These are phyloP conservation scores for Raffaelea arxii DNA, from an alignment of 2,329 filamentous ascomycete species.

Conservation along the genomic window DNA sequence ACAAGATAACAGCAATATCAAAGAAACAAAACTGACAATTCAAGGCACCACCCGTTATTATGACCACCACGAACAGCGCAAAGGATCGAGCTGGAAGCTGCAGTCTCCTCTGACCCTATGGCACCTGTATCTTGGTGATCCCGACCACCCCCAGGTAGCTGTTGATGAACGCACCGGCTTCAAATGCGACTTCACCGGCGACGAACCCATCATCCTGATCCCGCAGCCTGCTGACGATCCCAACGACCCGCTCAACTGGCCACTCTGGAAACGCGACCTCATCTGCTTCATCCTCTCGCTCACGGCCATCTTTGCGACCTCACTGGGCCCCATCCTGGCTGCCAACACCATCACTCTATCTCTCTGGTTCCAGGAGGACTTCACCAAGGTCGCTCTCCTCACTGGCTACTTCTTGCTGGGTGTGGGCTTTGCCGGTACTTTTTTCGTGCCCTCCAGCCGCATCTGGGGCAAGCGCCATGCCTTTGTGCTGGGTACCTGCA, in stretches of 20 bases:
- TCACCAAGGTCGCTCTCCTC: constrained; percentile 70
- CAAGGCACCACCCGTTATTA: constrained; percentile 53
- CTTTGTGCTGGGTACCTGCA: constrained; percentile 66
- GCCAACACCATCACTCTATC: constrained; percentile 76
- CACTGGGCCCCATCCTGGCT: constrained; percentile 76
- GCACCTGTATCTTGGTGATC: too few relatives aligned
- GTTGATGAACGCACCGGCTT: constrained; percentile 35
- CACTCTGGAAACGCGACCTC: constrained; percentile 72
- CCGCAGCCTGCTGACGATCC: constrained; percentile 88
- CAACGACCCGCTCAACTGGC: constrained; percentile 82
- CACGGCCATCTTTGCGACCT: constrained; percentile 72
- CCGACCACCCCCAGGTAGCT: constrained; percentile 34
- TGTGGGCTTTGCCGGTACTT: constrained; percentile 68
- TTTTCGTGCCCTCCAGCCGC: constrained; percentile 79
- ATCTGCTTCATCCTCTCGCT: constrained; percentile 72
- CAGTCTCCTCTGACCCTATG: too few relatives aligned
- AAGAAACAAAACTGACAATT: neutral
- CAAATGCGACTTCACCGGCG: constrained; percentile 63
- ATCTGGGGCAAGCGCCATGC: constrained; percentile 91
- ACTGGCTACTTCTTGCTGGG: constrained; percentile 85
- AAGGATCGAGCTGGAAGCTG: too few relatives aligned
- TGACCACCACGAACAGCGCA: too few relatives aligned
- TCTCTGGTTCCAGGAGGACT: constrained; percentile 51
- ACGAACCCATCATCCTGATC: constrained; percentile 61
- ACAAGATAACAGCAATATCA: too few relatives aligned